Conservation (phyloP, 805 yeast species). For the Suhomyces xylopsoci region DNA sequence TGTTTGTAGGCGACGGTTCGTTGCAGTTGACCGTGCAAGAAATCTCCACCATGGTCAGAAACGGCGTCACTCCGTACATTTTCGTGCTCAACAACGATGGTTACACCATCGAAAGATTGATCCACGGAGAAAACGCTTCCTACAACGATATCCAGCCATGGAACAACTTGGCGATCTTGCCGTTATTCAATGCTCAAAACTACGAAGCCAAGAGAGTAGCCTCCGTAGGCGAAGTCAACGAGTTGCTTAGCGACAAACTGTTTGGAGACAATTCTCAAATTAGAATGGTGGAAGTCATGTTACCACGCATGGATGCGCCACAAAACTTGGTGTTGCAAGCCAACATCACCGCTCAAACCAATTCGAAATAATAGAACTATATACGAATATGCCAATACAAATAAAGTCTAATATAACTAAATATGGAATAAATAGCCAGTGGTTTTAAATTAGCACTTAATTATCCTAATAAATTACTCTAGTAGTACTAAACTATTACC, state of each 20-base stretch:
- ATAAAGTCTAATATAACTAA: no score
- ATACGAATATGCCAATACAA: no score
- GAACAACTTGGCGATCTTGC: conserved; percentile 59
- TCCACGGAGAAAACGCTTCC: conserved; percentile 63
- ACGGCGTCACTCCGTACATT: conserved; percentile 65
- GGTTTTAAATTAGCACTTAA: no score
- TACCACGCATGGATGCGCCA: conserved; percentile 71
- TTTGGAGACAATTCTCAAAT: conserved; percentile 58
- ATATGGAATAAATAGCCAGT: no score
- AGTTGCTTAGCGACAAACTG: conserved; percentile 42
- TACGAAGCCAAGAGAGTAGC: conserved; percentile 55
- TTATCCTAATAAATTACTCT: no score
- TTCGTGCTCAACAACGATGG: conserved; percentile 71
- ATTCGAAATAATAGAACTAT: conserved; percentile 1
- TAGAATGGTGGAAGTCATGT: conserved; percentile 65
- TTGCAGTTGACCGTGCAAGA: conserved; percentile 73
- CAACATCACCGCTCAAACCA: conserved; percentile 20
- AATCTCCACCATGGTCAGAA: conserved; percentile 64
- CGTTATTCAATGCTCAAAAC: conserved; percentile 56
- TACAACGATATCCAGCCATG: conserved; percentile 69
- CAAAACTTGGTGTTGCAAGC: conserved; percentile 42
- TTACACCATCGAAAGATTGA: conserved; percentile 72
- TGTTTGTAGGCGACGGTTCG: conserved; percentile 76
- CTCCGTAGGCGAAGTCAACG: conserved; percentile 57
- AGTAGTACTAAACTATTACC: no score